phyloP scores from a whole-genome alignment of 1,284 basidiomycete genomes.

The Ganoderma lingzhi region DNA sequence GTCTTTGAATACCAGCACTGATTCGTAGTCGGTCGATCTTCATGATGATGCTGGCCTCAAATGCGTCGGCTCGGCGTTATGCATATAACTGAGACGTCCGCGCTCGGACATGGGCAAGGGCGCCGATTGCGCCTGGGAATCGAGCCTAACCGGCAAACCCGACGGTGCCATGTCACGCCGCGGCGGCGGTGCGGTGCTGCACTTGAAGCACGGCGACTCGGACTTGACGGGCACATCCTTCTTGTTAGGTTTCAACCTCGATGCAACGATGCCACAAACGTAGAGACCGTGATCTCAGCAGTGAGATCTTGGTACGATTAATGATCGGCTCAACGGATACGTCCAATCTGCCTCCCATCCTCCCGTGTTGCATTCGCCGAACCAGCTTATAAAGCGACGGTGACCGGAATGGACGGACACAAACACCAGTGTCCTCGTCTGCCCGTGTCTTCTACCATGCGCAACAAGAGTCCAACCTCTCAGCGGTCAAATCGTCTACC shows the following conservation, averaged over 20 bases:
- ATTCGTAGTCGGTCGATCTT: conserved; percentile 1
- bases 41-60: background rate
- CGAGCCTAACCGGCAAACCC: background rate
- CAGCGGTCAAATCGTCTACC: conserved; percentile 15
- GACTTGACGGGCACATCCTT: conserved; percentile 19
- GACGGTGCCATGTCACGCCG: conserved; percentile 6
- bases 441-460: background rate
- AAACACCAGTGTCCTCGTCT: background rate
- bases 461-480: background rate
- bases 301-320: conserved; percentile 13
- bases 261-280: conserved; percentile 6
- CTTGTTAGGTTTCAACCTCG: conserved; percentile 7
- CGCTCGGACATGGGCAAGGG: conserved; percentile 3
- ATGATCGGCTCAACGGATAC: conserved; percentile 9
- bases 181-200: conserved; percentile 12
- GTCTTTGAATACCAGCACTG: background rate
- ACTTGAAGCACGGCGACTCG: conserved; percentile 21
- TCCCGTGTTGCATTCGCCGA: background rate
- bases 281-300: conserved; percentile 16
- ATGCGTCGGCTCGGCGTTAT: background rate
- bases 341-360: background rate
- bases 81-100: conserved; percentile 3
- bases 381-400: conserved; percentile 10
- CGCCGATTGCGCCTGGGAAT: background rate
- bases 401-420: background rate